Conservation (phyloP, 495 filamentous ascomycete species). For the Penicillium taxi region DNA sequence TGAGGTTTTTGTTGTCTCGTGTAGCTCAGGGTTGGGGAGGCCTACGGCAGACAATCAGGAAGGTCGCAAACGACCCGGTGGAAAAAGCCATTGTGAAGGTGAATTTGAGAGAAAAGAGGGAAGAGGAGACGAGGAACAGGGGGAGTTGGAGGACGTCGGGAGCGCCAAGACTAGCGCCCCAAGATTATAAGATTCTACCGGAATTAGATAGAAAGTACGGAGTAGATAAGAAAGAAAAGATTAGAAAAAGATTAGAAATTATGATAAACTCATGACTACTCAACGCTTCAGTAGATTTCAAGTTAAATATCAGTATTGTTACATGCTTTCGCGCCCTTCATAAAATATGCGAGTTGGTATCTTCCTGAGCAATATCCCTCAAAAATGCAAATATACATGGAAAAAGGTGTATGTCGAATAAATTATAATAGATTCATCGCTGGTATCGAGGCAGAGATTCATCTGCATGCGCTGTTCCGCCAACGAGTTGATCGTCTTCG, state of each 20-base stretch:
- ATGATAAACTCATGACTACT: conserved; percentile 1
- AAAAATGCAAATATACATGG: conserved; percentile 24
- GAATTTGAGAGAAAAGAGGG: conserved; percentile 1
- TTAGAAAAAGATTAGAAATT: too few relatives aligned
- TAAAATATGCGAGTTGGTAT: conserved; percentile 28
- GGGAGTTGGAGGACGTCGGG: conserved; percentile 3
- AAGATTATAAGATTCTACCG: too few relatives aligned
- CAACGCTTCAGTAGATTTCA: too few relatives aligned
- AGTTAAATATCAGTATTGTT: too few relatives aligned
- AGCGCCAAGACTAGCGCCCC: conserved; percentile 12
- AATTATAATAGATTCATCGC: conserved; percentile 20
- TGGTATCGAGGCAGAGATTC: conserved; percentile 45
- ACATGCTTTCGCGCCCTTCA: conserved; percentile 11
- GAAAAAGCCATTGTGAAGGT: conserved; percentile 30
- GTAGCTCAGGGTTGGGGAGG: conserved; percentile 12
- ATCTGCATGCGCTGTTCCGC: conserved; percentile 33
- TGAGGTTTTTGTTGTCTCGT: background rate
- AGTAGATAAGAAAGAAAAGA: too few relatives aligned
- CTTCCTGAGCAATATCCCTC: conserved; percentile 16
- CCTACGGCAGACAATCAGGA: conserved; percentile 91
- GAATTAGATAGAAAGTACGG: conserved; percentile 12
- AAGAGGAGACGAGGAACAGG: conserved; percentile 9
- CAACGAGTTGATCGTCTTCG: conserved; percentile 45
- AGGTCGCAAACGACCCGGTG: conserved; percentile 71
- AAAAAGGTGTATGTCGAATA: conserved; percentile 9